Evolutionary conservation across 2,329 filamentous ascomycete genomes (phyloP).

Genomic region (Scopulariopsis brevicaulis): DNA sequence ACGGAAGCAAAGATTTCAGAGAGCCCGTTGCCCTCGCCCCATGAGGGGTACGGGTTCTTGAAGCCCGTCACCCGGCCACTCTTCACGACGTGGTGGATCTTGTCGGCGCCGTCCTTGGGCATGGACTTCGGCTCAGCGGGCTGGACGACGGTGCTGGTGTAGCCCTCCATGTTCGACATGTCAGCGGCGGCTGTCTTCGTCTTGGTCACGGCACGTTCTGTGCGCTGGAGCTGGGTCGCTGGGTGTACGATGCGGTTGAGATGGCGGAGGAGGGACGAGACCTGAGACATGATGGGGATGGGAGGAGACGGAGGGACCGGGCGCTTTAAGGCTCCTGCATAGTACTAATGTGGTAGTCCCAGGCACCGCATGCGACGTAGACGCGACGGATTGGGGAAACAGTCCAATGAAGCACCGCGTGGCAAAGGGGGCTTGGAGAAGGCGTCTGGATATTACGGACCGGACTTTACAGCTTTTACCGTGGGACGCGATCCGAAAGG

Average conservation of each 20-base stretch:
- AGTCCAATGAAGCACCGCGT: too few species aligned
- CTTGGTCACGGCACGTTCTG: not conserved
- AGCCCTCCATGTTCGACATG: conserved; percentile 6
- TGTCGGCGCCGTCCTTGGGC: conserved; percentile 20
- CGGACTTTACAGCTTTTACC: too few species aligned
- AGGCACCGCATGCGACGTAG: too few species aligned
- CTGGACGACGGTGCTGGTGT: conserved; percentile 11
- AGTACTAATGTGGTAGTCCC: too few species aligned
- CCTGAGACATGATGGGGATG: not conserved
- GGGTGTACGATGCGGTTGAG: not conserved
- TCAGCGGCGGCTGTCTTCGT: not conserved
- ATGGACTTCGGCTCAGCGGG: conserved; percentile 13
- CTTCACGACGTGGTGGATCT: conserved; percentile 27
- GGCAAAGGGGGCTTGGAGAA: too few species aligned
- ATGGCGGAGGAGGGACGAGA: not conserved
- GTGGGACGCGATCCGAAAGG: too few species aligned
- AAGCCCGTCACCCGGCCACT: conserved; percentile 28
- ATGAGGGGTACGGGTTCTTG: conserved; percentile 40
- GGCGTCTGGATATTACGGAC: too few species aligned
- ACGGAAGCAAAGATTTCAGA: not conserved
- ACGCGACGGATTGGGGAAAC: too few species aligned
- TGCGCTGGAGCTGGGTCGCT: not conserved
- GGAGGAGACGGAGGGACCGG: not conserved
- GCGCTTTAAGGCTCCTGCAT: not conserved
- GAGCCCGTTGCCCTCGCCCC: conserved; percentile 9